Evolutionary conservation across 768 basidiomycete species (phyloP), one percentile per base, ranked within the genome.

Genomic region (Naganishia onofrii): DNA sequence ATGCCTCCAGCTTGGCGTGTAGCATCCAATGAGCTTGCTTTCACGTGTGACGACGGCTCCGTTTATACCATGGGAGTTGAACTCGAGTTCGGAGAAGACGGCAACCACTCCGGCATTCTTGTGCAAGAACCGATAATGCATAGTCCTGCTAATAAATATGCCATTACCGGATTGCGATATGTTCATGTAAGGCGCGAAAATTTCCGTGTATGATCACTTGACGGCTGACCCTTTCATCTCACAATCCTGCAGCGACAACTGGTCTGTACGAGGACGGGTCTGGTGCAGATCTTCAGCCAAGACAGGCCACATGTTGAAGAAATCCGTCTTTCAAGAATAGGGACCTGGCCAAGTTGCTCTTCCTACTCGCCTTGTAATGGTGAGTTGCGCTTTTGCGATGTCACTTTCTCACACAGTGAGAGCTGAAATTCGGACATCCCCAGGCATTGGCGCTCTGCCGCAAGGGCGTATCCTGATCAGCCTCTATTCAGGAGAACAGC

Each of bases 401-500:
- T 6, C 8, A 2, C 3, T 10, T 31, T 5, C 32, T n/a, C 36
- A 12, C 36, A 31, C 21, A 32, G 8, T 32, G 21, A 2, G 6
- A 34, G 21, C 32, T 34, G 10, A 21, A 2, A 9, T 9, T 28
- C 21, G 21, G 15, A 46, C 21, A 5, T 17, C 19, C 5, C 23
- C 42, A 63, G 60, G 60, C 10, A 63, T 63, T 29, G 60, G 60
- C 12, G 60, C 60, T 26, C 23, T 63, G 26, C 28, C 60, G 2
- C 42, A 46, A 13, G 32, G 38, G 29, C 23, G 31, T 34, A 63
- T 63, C n/a, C 29, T 63, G 38, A 29, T 63, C 60, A 63, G 60
- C 38, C 60, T 63, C 8, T 63, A 63, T 28, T 63, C 60, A 3
- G 60, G 60, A 29, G 60, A 63, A 44, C 60, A 63, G n/a, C 60